Conservation (phyloP, 2,329 filamentous ascomycete species). For the Paradendryphiella salina region DNA sequence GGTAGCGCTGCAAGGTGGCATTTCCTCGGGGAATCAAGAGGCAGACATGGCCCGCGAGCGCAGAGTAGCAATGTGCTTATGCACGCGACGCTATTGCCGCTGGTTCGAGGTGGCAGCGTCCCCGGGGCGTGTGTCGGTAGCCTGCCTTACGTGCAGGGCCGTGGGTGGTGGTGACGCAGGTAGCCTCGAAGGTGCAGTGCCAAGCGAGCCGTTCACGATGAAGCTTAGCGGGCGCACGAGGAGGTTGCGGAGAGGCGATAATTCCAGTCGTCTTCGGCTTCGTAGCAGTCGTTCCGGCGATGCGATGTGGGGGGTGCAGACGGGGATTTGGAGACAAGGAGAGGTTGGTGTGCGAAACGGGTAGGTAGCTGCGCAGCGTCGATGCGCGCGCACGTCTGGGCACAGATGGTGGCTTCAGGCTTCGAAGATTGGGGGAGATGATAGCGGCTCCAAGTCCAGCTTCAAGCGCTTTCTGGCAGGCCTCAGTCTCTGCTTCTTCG, state of each 20-base stretch:
- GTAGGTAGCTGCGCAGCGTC: conserved; percentile 22
- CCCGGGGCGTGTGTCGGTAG: conserved; percentile 11
- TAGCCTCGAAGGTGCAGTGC: conserved; percentile 23
- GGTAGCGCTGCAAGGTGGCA: conserved; percentile 11
- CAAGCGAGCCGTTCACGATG: conserved; percentile 23
- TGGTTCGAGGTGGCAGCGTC: conserved; percentile 8
- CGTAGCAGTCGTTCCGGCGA: conserved; percentile 10
- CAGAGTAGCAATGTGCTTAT: conserved; percentile 9
- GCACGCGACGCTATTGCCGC: conserved; percentile 25
- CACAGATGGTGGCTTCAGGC: conserved; percentile 11
- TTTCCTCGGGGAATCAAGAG: conserved; percentile 11
- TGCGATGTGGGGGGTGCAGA: conserved; percentile 12
- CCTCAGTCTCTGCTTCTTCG: background rate
- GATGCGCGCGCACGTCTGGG: conserved; percentile 19
- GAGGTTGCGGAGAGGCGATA: conserved; percentile 3
- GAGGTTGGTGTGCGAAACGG: conserved; percentile 24
- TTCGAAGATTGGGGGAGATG: background rate
- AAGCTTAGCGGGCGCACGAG: conserved; percentile 3
- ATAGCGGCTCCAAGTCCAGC: background rate
- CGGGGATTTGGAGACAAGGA: conserved; percentile 8
- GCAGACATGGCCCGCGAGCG: conserved; percentile 29
- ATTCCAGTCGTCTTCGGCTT: background rate
- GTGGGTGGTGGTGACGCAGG: conserved; percentile 33
- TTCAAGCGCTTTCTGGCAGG: background rate
- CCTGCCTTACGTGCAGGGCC: conserved; percentile 14